A percentile compares a stretch with the other conserved stretches of the same genome.
phyloP scores from a whole-genome alignment of 257 asterid species.

The Anisodus tanguticus region DNA sequence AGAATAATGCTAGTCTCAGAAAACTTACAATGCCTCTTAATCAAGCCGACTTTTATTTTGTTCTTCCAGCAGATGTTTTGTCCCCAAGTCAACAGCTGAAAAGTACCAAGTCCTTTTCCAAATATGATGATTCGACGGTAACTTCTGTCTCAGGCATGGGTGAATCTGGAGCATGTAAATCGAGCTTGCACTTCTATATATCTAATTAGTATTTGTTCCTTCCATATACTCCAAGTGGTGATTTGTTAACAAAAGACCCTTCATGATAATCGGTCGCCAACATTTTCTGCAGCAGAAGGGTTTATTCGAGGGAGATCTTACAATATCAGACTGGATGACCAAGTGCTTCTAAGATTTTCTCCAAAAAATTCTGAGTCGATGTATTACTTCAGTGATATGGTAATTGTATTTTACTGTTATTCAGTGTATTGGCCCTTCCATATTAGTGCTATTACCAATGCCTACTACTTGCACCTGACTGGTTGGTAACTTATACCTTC shows the following conservation, averaged over 20 bases:
- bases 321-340: constrained; percentile 90
- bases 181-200: constrained; percentile 35
- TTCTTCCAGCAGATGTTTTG: constrained; percentile 41
- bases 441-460: constrained; percentile 11
- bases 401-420: constrained; percentile 38
- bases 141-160: constrained; percentile 64
- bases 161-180: constrained; percentile 88
- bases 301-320: constrained; percentile 95
- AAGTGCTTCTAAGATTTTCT: constrained; percentile 87
- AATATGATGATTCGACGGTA: constrained; percentile 63
- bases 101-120: constrained; percentile 57
- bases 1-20: neutral
- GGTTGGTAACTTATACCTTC: constrained; percentile 5
- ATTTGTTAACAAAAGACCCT: constrained; percentile 21
- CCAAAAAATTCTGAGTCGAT: constrained; percentile 96
- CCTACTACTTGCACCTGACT: constrained; percentile 2
- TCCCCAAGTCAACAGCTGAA: constrained; percentile 60
- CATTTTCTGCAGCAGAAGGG: constrained; percentile 97
- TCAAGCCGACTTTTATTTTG: neutral
- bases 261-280: constrained; percentile 51
- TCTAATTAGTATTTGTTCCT: constrained; percentile 19
- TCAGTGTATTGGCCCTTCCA: neutral
- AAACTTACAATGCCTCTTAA: neutral
- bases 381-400: constrained; percentile 97
- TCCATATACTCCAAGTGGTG: neutral